phyloP scores from a whole-genome alignment of 2,329 filamentous ascomycete genomes.

The Cryphonectria japonica region DNA sequence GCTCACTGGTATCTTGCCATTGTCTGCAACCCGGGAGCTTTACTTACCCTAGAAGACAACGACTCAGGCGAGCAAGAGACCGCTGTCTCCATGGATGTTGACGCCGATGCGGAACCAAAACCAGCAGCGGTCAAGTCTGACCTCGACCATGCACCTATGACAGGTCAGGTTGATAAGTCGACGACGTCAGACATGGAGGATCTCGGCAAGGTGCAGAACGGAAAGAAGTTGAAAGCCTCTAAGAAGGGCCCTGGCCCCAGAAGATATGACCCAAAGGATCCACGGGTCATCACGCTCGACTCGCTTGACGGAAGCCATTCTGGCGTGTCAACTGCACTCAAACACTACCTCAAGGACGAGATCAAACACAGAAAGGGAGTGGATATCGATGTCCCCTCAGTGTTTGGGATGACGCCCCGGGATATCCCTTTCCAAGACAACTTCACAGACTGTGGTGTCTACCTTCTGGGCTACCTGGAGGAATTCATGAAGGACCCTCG shows the following conservation, averaged over 20 bases:
- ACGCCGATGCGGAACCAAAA: constrained; percentile 18
- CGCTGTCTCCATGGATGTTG: background rate
- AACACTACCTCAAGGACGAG: constrained; percentile 77
- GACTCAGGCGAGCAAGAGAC: background rate
- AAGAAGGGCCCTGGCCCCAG: constrained; percentile 39
- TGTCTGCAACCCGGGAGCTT: constrained; percentile 81
- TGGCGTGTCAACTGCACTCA: constrained; percentile 68
- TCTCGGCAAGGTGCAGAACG: background rate
- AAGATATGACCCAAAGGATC: constrained; percentile 55
- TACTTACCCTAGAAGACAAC: constrained; percentile 45
- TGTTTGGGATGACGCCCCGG: constrained; percentile 67
- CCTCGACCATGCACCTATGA: constrained; percentile 16
- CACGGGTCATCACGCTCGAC: constrained; percentile 84
- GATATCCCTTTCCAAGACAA: constrained; percentile 81
- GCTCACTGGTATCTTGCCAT: constrained; percentile 94
- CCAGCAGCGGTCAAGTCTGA: constrained; percentile 23
- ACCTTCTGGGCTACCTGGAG: constrained; percentile 80
- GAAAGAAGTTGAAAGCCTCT: constrained; percentile 31
- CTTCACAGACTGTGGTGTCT: constrained; percentile 87
- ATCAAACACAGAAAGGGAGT: constrained; percentile 62
- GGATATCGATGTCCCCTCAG: constrained; percentile 42
- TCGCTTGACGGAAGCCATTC: constrained; percentile 73
- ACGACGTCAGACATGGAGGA: background rate
- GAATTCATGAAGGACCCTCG: constrained; percentile 79
- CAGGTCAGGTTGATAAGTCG: constrained; percentile 14